phyloP scores from a whole-genome alignment of 225 moss, liverwort and hornwort species.

The Polytrichum commune region DNA sequence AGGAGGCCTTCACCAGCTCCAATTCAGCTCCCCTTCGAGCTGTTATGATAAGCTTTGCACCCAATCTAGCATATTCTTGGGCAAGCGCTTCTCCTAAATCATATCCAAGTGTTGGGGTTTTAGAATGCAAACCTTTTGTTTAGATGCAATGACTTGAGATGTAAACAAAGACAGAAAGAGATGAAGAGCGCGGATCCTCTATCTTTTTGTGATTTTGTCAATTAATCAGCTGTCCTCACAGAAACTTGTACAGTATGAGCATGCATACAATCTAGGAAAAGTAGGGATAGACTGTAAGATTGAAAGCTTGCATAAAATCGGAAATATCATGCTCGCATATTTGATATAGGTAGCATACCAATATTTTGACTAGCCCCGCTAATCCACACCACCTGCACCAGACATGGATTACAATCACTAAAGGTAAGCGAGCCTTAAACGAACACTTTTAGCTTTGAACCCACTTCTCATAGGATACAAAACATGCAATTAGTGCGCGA shows the following conservation, averaged over 20 bases:
- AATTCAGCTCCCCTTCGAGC: slow-evolving; percentile 58
- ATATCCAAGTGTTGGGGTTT: not conserved
- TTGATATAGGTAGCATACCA: slow-evolving; percentile 16
- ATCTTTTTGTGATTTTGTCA: no score
- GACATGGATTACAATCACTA: not conserved
- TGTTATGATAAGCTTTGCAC: slow-evolving; percentile 78
- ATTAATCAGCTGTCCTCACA: no score
- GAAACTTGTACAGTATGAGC: no score
- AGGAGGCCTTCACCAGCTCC: slow-evolving; percentile 60
- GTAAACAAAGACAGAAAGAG: not conserved
- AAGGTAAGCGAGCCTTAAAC: not conserved
- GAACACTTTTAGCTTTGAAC: no score
- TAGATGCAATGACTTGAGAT: not conserved
- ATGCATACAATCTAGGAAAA: no score
- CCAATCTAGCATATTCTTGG: slow-evolving; percentile 59
- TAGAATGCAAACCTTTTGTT: no score
- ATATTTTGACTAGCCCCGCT: slow-evolving; percentile 85
- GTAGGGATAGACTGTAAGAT: no score
- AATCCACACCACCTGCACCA: slow-evolving; percentile 70
- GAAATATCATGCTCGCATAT: no score
- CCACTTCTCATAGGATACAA: no score
- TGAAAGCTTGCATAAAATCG: no score
- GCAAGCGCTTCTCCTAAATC: slow-evolving; percentile 56
- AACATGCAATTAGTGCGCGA: no score
- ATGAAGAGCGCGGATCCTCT: no score